phyloP scores from a whole-genome alignment of 345 rosid species.

The Trapa bicornis region DNA sequence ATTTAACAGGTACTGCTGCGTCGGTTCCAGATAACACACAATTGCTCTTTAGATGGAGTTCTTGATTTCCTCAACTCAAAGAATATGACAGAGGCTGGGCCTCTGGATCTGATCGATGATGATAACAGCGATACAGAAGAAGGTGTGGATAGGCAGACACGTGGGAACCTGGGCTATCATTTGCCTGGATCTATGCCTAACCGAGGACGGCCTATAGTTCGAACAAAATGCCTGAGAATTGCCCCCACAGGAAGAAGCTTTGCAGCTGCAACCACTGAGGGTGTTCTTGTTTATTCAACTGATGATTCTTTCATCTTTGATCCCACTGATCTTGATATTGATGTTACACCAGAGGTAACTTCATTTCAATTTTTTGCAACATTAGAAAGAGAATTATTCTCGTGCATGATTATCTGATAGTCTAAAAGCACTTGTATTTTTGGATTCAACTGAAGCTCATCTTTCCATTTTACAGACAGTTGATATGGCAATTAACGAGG shows the following conservation, averaged over 20 bases:
- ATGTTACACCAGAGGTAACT: conserved; percentile 87
- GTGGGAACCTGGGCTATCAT: conserved; percentile 65
- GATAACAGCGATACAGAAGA: conserved; percentile 67
- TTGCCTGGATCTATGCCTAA: conserved; percentile 86
- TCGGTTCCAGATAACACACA: conserved; percentile 72
- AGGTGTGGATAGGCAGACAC: conserved; percentile 67
- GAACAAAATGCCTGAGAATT: conserved; percentile 71
- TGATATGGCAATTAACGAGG: conserved; percentile 53
- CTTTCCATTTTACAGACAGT: conserved; percentile 43
- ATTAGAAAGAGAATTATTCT: not conserved
- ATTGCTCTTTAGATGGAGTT: conserved; percentile 85
- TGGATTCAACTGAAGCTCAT: not conserved
- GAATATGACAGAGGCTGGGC: conserved; percentile 96
- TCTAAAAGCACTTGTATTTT: not conserved
- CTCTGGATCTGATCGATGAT: conserved; percentile 82
- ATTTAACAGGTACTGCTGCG: conserved; percentile 61
- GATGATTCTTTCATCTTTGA: conserved; percentile 89
- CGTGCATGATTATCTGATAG: not conserved
- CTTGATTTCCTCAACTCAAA: conserved; percentile 86
- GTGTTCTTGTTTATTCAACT: conserved; percentile 73
- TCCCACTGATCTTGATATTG: conserved; percentile 96
- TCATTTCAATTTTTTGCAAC: not conserved
- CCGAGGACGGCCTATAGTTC: conserved; percentile 65
- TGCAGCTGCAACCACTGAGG: conserved; percentile 94
- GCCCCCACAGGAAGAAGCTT: conserved; percentile 94